phyloP scores from a whole-genome alignment of 1,284 basidiomycete genomes.

The Sanguinoderma infundibulare region DNA sequence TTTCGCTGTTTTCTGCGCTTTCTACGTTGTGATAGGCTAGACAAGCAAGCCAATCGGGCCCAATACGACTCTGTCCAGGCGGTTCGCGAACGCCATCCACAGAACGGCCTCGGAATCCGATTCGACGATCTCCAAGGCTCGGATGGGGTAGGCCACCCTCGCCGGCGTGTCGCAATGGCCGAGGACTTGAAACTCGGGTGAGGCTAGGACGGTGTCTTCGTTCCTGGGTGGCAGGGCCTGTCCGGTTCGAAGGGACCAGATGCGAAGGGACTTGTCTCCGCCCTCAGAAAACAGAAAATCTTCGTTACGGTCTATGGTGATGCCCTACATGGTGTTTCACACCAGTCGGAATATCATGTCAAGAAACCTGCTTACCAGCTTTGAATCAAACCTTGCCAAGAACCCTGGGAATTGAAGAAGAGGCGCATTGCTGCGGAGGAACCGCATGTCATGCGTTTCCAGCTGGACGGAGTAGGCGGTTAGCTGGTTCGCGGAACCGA shows the following conservation, averaged over 20 bases:
- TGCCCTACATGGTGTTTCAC: conserved; percentile 47
- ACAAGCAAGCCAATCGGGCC: conserved; percentile 14
- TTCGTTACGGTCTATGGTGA: conserved; percentile 60
- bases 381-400: conserved; percentile 52
- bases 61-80: conserved; percentile 15
- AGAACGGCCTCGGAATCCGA: conserved; percentile 14
- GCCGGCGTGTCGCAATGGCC: conserved; percentile 7
- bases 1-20: not conserved
- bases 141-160: conserved; percentile 11
- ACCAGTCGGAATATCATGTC: not conserved
- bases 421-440: conserved; percentile 46
- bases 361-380: conserved; percentile 47
- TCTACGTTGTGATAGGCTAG: not conserved
- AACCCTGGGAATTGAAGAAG: conserved; percentile 57
- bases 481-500: no score
- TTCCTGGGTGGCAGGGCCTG: conserved; percentile 7
- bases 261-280: conserved; percentile 61
- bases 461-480: conserved; percentile 44
- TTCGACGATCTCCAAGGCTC: conserved; percentile 24
- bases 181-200: not conserved
- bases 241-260: conserved; percentile 69
- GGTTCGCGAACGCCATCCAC: conserved; percentile 20
- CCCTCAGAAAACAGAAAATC: conserved; percentile 78
- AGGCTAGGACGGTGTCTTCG: not conserved
- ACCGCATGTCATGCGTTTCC: conserved; percentile 68